Conservation (phyloP, 23 red algal genomes). For the Gracilariopsis chorda region DNA sequence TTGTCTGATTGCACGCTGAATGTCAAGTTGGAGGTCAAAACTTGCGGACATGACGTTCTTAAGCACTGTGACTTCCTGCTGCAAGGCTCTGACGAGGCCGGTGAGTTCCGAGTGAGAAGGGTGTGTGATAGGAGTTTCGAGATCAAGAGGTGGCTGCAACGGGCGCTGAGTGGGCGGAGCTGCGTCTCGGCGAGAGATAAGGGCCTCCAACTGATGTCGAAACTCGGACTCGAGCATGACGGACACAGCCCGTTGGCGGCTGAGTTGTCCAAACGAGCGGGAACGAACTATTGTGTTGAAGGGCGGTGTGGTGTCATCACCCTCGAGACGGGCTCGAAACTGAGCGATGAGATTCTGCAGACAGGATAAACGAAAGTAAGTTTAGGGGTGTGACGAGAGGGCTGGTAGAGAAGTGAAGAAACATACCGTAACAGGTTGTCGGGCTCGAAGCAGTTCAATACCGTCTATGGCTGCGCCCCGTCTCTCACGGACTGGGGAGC, state of each 20-base stretch:
- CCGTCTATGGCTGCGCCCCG: not conserved
- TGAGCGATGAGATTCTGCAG: slow-evolving; percentile 51
- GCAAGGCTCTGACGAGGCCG: slow-evolving; percentile 28
- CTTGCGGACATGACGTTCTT: slow-evolving; percentile 72
- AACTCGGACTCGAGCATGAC: slow-evolving; percentile 61
- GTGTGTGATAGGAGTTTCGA: not conserved
- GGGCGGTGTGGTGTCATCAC: not conserved
- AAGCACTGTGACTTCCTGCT: slow-evolving; percentile 62
- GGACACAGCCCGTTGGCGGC: slow-evolving; percentile 55
- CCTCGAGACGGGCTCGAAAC: slow-evolving; percentile 38
- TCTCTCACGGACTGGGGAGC: slow-evolving; percentile 11
- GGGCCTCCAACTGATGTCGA: slow-evolving; percentile 75
- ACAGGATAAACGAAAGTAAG: not conserved
- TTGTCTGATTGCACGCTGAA: slow-evolving; percentile 84
- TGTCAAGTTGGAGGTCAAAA: slow-evolving; percentile 91
- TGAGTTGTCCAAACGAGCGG: slow-evolving; percentile 45
- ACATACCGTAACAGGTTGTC: slow-evolving; percentile 54
- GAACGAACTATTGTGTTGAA: slow-evolving; percentile 25
- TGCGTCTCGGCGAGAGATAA: slow-evolving; percentile 31
- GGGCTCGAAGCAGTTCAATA: slow-evolving; percentile 14
- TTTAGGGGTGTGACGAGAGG: not conserved
- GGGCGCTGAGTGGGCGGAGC: not conserved
- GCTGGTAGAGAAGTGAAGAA: not conserved
- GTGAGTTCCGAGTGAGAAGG: not conserved
- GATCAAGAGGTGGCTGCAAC: not conserved